Base-by-base conservation (phyloP, 768 basidiomycete species). In the Wakefieldia striispora region DNA sequence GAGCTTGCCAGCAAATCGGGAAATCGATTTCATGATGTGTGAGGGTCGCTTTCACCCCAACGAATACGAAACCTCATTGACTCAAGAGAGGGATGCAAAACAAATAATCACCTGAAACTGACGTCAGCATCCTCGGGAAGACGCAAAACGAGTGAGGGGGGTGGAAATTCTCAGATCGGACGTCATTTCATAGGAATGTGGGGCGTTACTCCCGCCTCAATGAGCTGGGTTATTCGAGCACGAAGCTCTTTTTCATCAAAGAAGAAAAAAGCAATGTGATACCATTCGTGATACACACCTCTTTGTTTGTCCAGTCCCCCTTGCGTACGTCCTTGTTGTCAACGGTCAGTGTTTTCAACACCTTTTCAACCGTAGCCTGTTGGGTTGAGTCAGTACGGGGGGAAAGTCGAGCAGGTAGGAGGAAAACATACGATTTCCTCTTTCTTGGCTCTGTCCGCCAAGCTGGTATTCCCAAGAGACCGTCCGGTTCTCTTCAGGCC, bases 181-280 rank as follows among this genome's bases (percentile, higher is more conserved):
- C 58, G 49, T 79, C 46, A 79, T 89, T 77, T 90, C 88, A 86
- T 69, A 65, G 81, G 78, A 70, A 76, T 75, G 55, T 75, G 84
- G 84, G 84, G 87, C 86, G 87, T 90, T 88, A 89, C 86, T 89
- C 88, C 88, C 83, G 73, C 82, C 84, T 93, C 90, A 76, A 88
- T 77, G 91, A 93, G 91, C 91, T 93, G 91, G 86, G 90, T 92
- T 91, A 80, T 83, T 62, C 81, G 86, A 87, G 86, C 86, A 66
- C 69, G 52, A 55, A 57, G 81, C 86, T 86, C 86, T 88, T 88
- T 87, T 78, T 92, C 89, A 85, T 78, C 76, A 68, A 36, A 50
- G 50, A 59, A 56, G 21, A 41, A 49, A 47, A 34, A 46, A 40
- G 16, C 23, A 48, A 58, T 29, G 36, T 14, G 34, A 11, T 37